Base-by-base conservation (phyloP, 768 basidiomycete genomes). In the Lactifluus subvellereus region DNA sequence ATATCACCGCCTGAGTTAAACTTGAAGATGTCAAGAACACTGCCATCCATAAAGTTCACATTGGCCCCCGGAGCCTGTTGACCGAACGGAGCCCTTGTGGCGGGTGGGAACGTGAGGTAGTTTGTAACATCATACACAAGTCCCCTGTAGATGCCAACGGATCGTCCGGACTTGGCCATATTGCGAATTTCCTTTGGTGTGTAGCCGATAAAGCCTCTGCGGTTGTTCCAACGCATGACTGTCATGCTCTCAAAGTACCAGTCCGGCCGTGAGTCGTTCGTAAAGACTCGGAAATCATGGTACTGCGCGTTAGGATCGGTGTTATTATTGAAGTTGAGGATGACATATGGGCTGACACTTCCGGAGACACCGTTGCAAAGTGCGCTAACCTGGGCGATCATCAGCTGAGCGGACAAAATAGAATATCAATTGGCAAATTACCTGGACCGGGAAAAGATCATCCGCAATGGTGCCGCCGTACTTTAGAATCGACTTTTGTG, bases 171-270 rank as follows among this genome's bases (percentile, higher is more conserved):
- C 66, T 73, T 81, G 0, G 91, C 91, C 80, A 86, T 83, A 66
- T 81, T 84, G 68, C 77, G 80, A 71, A 97, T 83, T 64, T 88
- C 85, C 70, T 83, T 83, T 16, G 87, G 84, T 0, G 90, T 90
- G 71, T 84, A 88, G 0, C 94, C 96, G 55, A 96, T 71, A 72
- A 95, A 98, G 0, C 97, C 97, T 45, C 86, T 82, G 43, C 96
- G 89, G 68, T 84, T 85, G 57, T 84, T 87, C 79, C 88, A 97
- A 7, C 97, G 89, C 88, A 99, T 88, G 71, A 83, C 73, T 3
- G 91, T 89, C 97, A 99, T 98, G 62, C 79, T 80, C 76, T 98
- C 89, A 67, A 90, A 94, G 74, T 98, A 99, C 97, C 97, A 99
- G 71, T 99, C 97, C 0, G 97, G 96, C 9, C 97, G 84, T 0